A percentile compares a stretch with the other conserved stretches of the same genome.
Conservation (phyloP, 805 yeast species). For the Candida silvicultrix region DNA sequence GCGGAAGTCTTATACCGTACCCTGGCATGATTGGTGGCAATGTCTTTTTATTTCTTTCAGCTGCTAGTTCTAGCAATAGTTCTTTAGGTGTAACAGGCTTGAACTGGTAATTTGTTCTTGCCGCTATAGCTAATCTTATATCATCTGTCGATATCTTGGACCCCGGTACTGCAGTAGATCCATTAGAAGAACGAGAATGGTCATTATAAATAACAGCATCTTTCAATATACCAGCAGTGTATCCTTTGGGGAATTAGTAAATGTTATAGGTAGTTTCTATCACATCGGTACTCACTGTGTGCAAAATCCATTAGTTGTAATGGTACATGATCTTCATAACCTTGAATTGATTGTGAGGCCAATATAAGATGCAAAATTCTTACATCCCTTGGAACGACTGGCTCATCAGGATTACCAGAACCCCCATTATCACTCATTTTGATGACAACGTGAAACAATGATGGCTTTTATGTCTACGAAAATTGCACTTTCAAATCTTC, state of each 20-base stretch:
- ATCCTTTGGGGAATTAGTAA: conserved; percentile 33
- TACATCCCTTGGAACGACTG: conserved; percentile 74
- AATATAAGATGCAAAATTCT: conserved; percentile 82
- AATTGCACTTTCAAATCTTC: neutral
- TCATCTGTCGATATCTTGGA: conserved; percentile 78
- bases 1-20: conserved; percentile 92
- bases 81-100: conserved; percentile 96
- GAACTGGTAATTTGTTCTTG: conserved; percentile 92
- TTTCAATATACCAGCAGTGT: conserved; percentile 78
- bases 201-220: conserved; percentile 90
- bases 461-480: neutral
- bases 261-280: too few species aligned
- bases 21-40: conserved; percentile 87
- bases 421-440: conserved; percentile 5
- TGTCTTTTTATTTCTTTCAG: conserved; percentile 83
- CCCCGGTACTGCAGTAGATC: conserved; percentile 31
- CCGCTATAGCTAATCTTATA: conserved; percentile 84
- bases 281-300: conserved; percentile 37
- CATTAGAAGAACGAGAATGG: conserved; percentile 50
- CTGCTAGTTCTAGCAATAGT: conserved; percentile 81
- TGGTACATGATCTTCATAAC: conserved; percentile 94
- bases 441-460: neutral
- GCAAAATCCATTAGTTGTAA: conserved; percentile 97
- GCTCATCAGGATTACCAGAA: conserved; percentile 21
- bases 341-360: conserved; percentile 88